phyloP scores from a whole-genome alignment of 129 eudicot species.

The Centella asiatica region DNA sequence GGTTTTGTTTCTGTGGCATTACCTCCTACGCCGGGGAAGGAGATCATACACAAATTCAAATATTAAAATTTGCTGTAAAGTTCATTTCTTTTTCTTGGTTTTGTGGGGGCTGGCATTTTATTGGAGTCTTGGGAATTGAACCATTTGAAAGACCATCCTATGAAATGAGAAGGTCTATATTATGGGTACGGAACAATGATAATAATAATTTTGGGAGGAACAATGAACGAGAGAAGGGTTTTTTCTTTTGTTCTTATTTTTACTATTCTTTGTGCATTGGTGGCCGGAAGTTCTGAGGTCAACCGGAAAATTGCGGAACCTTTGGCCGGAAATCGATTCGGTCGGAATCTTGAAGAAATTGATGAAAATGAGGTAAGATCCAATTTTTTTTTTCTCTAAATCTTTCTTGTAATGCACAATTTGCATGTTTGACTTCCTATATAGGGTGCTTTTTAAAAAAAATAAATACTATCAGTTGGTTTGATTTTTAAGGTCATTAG shows the following conservation, averaged over 20 bases:
- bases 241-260: slow-evolving; percentile 32
- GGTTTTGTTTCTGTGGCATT: background rate
- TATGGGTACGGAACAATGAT: slow-evolving; percentile 21
- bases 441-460: too few species aligned
- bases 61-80: background rate
- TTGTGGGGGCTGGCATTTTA: slow-evolving; percentile 3
- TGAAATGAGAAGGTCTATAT: slow-evolving; percentile 29
- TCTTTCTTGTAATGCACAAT: background rate
- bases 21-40: background rate
- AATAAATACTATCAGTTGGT: too few species aligned
- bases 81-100: background rate
- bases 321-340: slow-evolving; percentile 10
- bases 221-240: slow-evolving; percentile 44
- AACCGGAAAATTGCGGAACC: slow-evolving; percentile 27
- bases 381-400: background rate
- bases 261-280: slow-evolving; percentile 36
- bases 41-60: background rate
- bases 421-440: background rate
- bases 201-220: slow-evolving; percentile 31
- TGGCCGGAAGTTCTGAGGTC: slow-evolving; percentile 32
- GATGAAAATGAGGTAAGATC: slow-evolving; percentile 48
- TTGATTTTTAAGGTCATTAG: too few species aligned
- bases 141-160: background rate
- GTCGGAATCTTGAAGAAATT: slow-evolving; percentile 21
- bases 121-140: background rate